Evolutionary conservation across 257 asterid species (phyloP), one percentile per base, ranked within the genome.

Genomic region (Solanum peruvianum): DNA sequence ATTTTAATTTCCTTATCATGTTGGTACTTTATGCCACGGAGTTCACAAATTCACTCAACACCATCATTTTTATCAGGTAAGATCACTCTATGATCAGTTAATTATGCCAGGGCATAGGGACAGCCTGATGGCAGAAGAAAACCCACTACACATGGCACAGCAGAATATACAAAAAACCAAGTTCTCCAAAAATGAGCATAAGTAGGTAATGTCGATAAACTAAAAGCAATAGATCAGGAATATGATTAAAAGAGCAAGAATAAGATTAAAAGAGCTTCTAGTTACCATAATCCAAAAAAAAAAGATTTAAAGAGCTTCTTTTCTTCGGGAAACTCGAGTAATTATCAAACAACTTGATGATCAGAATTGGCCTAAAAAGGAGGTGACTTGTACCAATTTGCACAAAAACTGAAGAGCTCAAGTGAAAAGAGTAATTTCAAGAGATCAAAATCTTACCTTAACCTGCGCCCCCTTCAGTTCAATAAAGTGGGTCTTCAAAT

Each of bases 401-500:
- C 49, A 41, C 84, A 89, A 89, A 45, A 67, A 83, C 82, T 66
- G 81, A 77, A 37, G 47, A 75, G 76, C 83, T 76, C 82, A 82
- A 70, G 64, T 27, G 49, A 87, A 77, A 31, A 21, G 45, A 58
- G 58, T 73, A 76, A 35, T 35, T 39, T 39, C 44, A 35, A 47
- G 66, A 45, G 78, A 84, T 72, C 60, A 20, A 83, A 44, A 66
- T 31, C 82, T 25, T 92, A 97, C 99, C 99, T 97, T 97, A 86
- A 97, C 99, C 88, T 97, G 99, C 41, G 98, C 98, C 3, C 99
- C 98, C 89, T 96, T 96, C 83, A 97, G 96, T 92, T 97, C 99
- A 67, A 93, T 91, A 88, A 96, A 97, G 93, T 97, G 99, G 84
- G 93, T 89, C 93, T 94, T 97, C 90, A 97, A 87, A 91, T 94